Evolutionary conservation across 169 alveolate species (phyloP).

Genomic region (Eimeria maxima): DNA sequence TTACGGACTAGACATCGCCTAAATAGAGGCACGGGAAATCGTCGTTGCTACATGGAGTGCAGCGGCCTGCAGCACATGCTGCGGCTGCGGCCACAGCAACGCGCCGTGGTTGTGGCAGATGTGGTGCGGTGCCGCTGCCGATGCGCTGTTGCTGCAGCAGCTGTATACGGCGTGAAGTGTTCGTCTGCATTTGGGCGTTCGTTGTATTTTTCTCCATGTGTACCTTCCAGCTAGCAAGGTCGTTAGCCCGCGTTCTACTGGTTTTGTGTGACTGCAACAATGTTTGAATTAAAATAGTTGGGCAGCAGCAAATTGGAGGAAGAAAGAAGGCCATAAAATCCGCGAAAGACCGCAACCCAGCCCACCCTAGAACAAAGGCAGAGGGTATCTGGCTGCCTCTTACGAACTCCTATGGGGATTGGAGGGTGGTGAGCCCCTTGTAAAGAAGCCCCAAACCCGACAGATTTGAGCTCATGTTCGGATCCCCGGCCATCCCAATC

Average conservation of each 20-base stretch:
- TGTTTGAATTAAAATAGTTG: background rate
- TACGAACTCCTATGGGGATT: background rate
- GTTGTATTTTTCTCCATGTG: background rate
- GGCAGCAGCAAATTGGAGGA: background rate
- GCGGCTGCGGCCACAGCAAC: background rate
- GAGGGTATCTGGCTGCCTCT: too few relatives aligned
- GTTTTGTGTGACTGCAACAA: background rate
- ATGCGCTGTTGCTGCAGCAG: background rate
- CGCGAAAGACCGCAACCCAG: background rate
- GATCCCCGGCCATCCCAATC: constrained; percentile 79
- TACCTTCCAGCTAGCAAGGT: background rate
- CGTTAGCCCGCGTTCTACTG: background rate
- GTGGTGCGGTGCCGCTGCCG: background rate
- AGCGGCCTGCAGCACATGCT: background rate
- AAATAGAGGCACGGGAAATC: background rate
- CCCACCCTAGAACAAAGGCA: too few relatives aligned
- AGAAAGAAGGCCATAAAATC: background rate
- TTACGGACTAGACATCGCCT: background rate
- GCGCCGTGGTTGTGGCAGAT: too few relatives aligned
- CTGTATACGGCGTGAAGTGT: background rate
- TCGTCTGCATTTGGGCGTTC: background rate
- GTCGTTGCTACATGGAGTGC: background rate
- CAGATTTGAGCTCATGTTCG: constrained; percentile 69
- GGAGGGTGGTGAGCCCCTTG: constrained; percentile 76
- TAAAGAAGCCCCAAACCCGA: constrained; percentile 31